Conservation (phyloP, 2,329 filamentous ascomycete genomes). For the Zalaria sp. region DNA sequence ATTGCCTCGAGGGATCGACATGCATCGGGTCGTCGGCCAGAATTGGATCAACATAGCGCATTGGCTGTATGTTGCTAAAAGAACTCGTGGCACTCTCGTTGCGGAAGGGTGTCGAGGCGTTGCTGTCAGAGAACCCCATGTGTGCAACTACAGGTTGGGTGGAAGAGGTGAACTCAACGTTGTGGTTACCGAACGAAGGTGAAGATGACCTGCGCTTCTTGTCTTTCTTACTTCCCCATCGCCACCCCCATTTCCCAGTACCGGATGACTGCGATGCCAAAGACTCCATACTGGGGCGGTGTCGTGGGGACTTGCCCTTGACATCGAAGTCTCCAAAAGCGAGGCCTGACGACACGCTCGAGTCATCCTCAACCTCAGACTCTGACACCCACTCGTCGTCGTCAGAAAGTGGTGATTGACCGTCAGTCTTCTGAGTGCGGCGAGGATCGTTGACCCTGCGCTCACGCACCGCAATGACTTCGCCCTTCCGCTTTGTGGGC, state of each 20-base stretch:
- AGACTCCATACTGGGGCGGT: conserved; percentile 36
- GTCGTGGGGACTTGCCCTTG: conserved; percentile 19
- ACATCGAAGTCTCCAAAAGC: conserved; percentile 42
- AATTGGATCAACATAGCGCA: conserved; percentile 54
- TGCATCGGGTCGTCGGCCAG: conserved; percentile 50
- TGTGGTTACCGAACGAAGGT: background rate
- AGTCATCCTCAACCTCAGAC: conserved; percentile 40
- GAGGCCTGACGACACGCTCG: conserved; percentile 42
- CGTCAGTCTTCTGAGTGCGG: conserved; percentile 8
- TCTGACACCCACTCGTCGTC: conserved; percentile 47
- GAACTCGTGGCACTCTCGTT: conserved; percentile 28
- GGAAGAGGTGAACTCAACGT: background rate
- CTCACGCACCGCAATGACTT: conserved; percentile 21
- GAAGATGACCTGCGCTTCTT: conserved; percentile 17
- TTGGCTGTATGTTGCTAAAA: conserved; percentile 29
- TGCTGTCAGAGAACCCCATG: background rate
- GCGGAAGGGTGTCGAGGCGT: conserved; percentile 17
- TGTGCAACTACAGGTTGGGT: background rate
- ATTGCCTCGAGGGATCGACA: conserved; percentile 37
- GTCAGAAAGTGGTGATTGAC: conserved; percentile 19
- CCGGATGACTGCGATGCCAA: conserved; percentile 39
- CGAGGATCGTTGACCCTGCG: conserved; percentile 8
- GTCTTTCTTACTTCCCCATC: conserved; percentile 38
- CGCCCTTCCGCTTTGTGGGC: conserved; percentile 13
- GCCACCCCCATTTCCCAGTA: conserved; percentile 45